These are phyloP conservation scores for Gliomastix tumulicola DNA, from an alignment of 2,329 filamentous ascomycete genomes.

Conservation along the genomic window DNA sequence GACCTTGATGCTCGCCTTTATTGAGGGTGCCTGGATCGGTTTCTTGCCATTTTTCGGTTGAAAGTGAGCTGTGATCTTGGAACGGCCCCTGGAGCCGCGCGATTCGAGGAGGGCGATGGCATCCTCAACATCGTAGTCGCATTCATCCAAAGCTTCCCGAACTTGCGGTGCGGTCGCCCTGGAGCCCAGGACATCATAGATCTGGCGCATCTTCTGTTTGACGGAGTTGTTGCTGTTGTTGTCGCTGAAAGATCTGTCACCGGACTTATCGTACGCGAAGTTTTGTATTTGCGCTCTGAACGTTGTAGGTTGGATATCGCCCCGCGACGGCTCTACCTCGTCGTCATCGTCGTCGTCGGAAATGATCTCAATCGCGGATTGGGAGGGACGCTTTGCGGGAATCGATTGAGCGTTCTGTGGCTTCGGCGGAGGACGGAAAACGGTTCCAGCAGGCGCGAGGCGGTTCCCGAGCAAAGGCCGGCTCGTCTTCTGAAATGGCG, in stretches of 20 bases:
- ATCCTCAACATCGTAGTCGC: slow-evolving; percentile 23
- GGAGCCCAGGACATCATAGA: slow-evolving; percentile 25
- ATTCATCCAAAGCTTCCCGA: slow-evolving; percentile 21
- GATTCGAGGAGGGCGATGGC: no score
- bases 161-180: slow-evolving; percentile 20
- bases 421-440: slow-evolving; percentile 48
- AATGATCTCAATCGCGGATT: slow-evolving; percentile 37
- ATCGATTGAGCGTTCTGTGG: slow-evolving; percentile 11
- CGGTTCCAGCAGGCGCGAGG: slow-evolving; percentile 72
- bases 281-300: slow-evolving; percentile 34
- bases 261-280: slow-evolving; percentile 35
- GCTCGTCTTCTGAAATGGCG: slow-evolving; percentile 51
- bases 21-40: no score
- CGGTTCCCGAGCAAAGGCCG: slow-evolving; percentile 36
- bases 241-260: no score
- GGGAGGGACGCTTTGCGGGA: slow-evolving; percentile 25
- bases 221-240: no score
- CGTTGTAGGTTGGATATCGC: slow-evolving; percentile 56
- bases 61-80: no score
- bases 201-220: slow-evolving; percentile 24
- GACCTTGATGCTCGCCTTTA: no score
- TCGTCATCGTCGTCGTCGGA: slow-evolving; percentile 45
- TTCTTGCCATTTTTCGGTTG: no score
- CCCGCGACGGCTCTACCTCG: slow-evolving; percentile 47
- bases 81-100: no score